Evolutionary conservation across 1,284 basidiomycete species (phyloP).

Genomic region (Polyporus tsugae): DNA sequence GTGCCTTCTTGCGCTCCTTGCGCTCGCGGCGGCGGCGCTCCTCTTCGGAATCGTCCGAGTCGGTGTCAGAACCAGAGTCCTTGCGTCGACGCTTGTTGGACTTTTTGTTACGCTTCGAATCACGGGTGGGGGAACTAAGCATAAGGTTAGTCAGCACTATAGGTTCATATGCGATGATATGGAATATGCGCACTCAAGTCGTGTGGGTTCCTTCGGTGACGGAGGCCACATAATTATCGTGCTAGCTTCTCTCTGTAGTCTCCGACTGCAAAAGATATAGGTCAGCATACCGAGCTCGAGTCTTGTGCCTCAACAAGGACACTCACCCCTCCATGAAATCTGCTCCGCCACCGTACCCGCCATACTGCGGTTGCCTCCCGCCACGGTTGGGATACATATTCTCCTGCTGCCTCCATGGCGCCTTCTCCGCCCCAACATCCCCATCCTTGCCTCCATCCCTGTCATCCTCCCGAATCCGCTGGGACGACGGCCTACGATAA

Average conservation of each 20-base stretch:
- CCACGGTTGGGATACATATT: constrained; percentile 57
- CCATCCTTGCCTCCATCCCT: constrained; percentile 48
- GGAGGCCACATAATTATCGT: constrained; percentile 84
- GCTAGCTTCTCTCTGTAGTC: constrained; percentile 72
- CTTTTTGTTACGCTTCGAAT: constrained; percentile 60
- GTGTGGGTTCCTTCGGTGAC: constrained; percentile 77
- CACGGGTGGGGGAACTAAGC: constrained; percentile 60
- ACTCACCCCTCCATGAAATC: constrained; percentile 66
- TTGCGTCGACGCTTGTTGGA: constrained; percentile 64
- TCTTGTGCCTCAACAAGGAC: background rate
- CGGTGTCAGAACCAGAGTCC: constrained; percentile 59
- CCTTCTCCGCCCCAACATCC: constrained; percentile 41
- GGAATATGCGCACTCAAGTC: constrained; percentile 59
- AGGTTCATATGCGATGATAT: background rate
- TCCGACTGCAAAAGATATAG: constrained; percentile 61
- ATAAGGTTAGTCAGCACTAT: constrained; percentile 4
- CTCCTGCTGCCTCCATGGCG: constrained; percentile 55
- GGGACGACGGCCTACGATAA: constrained; percentile 40
- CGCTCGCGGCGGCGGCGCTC: constrained; percentile 62
- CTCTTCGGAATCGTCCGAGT: constrained; percentile 61
- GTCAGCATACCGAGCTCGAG: constrained; percentile 1
- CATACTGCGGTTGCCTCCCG: constrained; percentile 34
- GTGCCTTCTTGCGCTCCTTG: constrained; percentile 66
- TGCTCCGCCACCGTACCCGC: constrained; percentile 43
- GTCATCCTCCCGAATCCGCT: constrained; percentile 29